Percentiles rank a stretch among this genome's conserved stretches.
Conservation (phyloP, 2,329 filamentous ascomycete species). For the Massarina eburnea region DNA sequence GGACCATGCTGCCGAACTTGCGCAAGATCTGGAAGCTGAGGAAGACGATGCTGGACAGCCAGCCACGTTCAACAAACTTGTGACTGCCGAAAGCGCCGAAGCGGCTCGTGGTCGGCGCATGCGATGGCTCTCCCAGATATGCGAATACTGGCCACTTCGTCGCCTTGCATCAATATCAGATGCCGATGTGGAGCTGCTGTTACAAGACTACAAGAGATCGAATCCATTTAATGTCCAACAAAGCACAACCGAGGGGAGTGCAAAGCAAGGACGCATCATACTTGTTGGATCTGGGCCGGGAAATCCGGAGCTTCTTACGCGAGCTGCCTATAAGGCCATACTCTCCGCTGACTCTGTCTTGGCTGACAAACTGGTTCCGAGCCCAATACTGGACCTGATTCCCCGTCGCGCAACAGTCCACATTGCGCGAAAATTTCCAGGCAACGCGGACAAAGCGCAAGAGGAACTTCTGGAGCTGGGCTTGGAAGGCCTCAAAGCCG, state of each 20-base stretch:
- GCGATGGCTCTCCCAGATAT: slow-evolving; percentile 93
- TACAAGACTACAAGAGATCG: slow-evolving; percentile 67
- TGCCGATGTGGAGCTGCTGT: slow-evolving; percentile 72
- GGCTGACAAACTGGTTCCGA: slow-evolving; percentile 82
- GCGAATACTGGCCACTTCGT: slow-evolving; percentile 95
- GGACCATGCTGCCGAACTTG: slow-evolving; percentile 54
- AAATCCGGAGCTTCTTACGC: slow-evolving; percentile 87
- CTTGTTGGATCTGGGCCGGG: slow-evolving; percentile 91
- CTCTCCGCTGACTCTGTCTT: slow-evolving; percentile 75
- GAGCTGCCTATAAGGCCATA: slow-evolving; percentile 76
- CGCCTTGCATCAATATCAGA: slow-evolving; percentile 79
- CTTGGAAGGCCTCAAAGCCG: slow-evolving; percentile 66
- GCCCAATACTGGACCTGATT: slow-evolving; percentile 83
- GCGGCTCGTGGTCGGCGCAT: slow-evolving; percentile 78
- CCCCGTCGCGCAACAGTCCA: slow-evolving; percentile 85
- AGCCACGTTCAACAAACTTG: slow-evolving; percentile 80
- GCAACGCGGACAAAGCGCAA: slow-evolving; percentile 92
- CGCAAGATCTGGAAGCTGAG: slow-evolving; percentile 50
- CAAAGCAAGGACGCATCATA: slow-evolving; percentile 68
- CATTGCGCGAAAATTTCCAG: slow-evolving; percentile 96
- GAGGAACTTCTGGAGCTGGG: slow-evolving; percentile 83
- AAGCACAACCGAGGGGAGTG: slow-evolving; percentile 23
- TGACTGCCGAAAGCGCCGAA: slow-evolving; percentile 72
- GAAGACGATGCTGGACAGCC: slow-evolving; percentile 72
- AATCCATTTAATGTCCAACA: slow-evolving; percentile 35